phyloP scores from a whole-genome alignment of 1,284 basidiomycete species.

The Neonothopanus nambi region DNA sequence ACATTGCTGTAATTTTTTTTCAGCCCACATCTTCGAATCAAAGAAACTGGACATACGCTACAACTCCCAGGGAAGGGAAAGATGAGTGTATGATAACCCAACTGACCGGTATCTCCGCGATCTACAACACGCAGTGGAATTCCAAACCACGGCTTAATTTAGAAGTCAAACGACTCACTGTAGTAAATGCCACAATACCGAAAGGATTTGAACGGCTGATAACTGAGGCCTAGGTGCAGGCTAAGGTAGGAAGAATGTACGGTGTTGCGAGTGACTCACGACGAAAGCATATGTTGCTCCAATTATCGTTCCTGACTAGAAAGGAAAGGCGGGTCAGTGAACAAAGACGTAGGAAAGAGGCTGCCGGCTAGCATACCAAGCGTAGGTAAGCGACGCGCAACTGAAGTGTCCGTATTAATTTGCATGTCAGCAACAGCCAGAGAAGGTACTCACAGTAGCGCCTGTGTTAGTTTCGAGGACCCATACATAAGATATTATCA shows the following conservation, averaged over 20 bases:
- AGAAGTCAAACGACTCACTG: conserved; percentile 30
- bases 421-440: not conserved
- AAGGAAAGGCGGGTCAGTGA: not conserved
- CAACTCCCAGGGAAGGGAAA: conserved; percentile 44
- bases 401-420: conserved; percentile 11
- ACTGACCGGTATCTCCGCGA: conserved; percentile 46
- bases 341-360: not conserved
- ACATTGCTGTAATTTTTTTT: conserved; percentile 33
- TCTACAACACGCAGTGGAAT: conserved; percentile 22
- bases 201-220: conserved; percentile 46
- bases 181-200: conserved; percentile 42
- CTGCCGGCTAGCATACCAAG: conserved; percentile 37
- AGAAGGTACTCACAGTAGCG: conserved; percentile 35
- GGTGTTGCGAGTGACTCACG: conserved; percentile 28
- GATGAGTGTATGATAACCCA: conserved; percentile 45
- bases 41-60: conserved; percentile 37
- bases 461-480: conserved; percentile 54
- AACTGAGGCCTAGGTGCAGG: conserved; percentile 35
- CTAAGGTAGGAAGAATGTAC: not conserved
- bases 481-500: conserved; percentile 52
- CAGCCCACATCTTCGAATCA: not conserved
- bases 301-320: conserved; percentile 44
- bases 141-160: not conserved
- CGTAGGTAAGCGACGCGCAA: conserved; percentile 50
- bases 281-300: conserved; percentile 48